Conservation (phyloP, 2,329 filamentous ascomycete genomes). For the Chaetomium globosum region DNA sequence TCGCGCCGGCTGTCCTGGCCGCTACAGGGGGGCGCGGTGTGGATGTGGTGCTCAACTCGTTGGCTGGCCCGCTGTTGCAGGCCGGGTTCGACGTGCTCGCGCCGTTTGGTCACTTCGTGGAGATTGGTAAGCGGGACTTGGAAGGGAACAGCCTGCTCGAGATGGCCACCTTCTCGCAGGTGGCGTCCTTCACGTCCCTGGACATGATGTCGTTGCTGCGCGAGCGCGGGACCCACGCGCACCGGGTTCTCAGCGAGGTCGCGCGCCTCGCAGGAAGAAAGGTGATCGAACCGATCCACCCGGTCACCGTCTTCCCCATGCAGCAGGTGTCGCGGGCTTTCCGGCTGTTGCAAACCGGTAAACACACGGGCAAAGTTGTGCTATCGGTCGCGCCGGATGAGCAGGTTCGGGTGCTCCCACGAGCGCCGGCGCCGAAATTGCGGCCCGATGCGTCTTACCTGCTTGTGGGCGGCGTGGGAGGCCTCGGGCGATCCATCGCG, state of each 20-base stretch:
- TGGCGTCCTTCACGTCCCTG: slow-evolving; percentile 19
- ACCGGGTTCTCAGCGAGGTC: background rate
- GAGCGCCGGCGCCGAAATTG: background rate
- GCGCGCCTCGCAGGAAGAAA: background rate
- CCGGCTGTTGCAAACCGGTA: slow-evolving; percentile 46
- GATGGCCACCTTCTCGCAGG: slow-evolving; percentile 20
- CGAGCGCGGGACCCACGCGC: background rate
- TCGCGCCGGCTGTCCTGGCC: slow-evolving; percentile 38
- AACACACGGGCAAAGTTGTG: slow-evolving; percentile 50
- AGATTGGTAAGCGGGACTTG: slow-evolving; percentile 41
- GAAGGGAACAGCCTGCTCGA: background rate
- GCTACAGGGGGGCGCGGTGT: slow-evolving; percentile 41
- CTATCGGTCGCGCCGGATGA: slow-evolving; percentile 26
- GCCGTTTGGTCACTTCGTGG: slow-evolving; percentile 50
- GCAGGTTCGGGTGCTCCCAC: slow-evolving; percentile 17
- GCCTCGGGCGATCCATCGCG: slow-evolving; percentile 44
- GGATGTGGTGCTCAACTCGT: slow-evolving; percentile 47
- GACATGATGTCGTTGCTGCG: slow-evolving; percentile 21
- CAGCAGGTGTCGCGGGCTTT: slow-evolving; percentile 44
- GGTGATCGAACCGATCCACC: slow-evolving; percentile 17
- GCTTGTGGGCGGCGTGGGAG: slow-evolving; percentile 46
- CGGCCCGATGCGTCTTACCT: slow-evolving; percentile 41
- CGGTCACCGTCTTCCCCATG: slow-evolving; percentile 29
- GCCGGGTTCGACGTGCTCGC: slow-evolving; percentile 42
- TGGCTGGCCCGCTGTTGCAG: slow-evolving; percentile 37